Percentiles rank a stretch among this genome's conserved stretches.
Conservation (phyloP, 371 early-diverging fungal species). For the Phascolomyces articulosus region DNA sequence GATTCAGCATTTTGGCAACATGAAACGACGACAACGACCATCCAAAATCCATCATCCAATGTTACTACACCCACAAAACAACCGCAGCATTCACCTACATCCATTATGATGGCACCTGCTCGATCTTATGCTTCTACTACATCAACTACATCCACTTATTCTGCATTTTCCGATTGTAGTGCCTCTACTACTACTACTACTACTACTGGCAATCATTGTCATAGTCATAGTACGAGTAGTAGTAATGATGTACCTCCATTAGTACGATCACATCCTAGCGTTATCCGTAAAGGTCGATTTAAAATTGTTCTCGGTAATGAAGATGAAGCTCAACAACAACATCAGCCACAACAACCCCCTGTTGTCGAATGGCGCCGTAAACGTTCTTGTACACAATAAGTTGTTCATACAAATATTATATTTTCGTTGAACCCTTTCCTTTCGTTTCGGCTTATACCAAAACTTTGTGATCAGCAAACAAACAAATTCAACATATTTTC, state of each 20-base stretch:
- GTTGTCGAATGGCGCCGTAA: constrained; percentile 51
- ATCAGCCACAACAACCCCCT: constrained; percentile 15
- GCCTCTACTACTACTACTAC: neutral
- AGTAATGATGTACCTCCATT: neutral
- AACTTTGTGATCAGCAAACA: neutral
- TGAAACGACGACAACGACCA: neutral
- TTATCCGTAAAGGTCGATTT: constrained; percentile 45
- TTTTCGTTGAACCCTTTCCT: neutral
- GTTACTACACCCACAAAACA: constrained; percentile 3
- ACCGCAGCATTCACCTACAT: constrained; percentile 8
- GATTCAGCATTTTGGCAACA: constrained; percentile 44
- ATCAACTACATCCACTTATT: constrained; percentile 13
- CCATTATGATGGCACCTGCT: constrained; percentile 7
- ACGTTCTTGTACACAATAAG: constrained; percentile 31
- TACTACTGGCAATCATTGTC: no score
- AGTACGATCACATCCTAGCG: constrained; percentile 18
- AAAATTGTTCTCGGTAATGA: constrained; percentile 41
- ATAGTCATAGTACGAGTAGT: constrained; percentile 6
- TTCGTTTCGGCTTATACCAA: no score
- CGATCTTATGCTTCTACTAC: constrained; percentile 2
- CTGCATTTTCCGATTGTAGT: constrained; percentile 8
- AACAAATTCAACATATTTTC: no score
- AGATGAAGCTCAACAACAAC: constrained; percentile 20
- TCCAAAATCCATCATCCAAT: neutral
- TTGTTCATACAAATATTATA: neutral